Evolutionary conservation across 192 early-diverging fungal genomes (phyloP), one percentile per base, ranked within the genome.

Genomic region (Backusella mclennaniae): DNA sequence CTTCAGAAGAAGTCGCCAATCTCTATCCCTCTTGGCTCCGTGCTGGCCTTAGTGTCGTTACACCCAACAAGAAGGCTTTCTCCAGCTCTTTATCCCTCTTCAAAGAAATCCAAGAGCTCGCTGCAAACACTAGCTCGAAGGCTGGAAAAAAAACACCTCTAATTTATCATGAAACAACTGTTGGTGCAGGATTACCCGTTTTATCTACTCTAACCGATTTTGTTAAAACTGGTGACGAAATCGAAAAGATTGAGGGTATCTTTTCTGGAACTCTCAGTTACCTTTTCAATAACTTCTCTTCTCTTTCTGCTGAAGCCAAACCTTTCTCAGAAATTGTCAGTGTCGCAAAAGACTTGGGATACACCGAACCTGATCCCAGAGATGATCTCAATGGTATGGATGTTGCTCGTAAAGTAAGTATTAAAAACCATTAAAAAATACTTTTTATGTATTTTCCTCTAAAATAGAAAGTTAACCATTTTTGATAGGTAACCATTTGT

Each of bases 301-400:
- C 89, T 11, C 82, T 92, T 19, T 83, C 76, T 67, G 89, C 86
- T 14, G 77, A 84, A 67, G 80, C 87, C 38, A 86, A 86, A 41
- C 84, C 81, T 39, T 99, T 99, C 85, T 97, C 96, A 8, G 91
- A 93, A 44, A 95, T 94, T 75, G 98, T 99, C 69, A 81, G 86
- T 73, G 92, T 92, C 31, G 98, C 97, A 71, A 98, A 96, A 84
- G 91, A 92, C 33, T 88, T 92, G 44, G 98, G 98, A 4, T 99
- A 97, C 84, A 99, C 98, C 17, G 98, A 99, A 77, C 98, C 98
- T 35, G 98, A 99, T 81, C 98, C 98, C 33, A 88, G 98, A 53
- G 98, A 99, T 79, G 98, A 99, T 76, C 89, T 99, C 73, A 99
- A 99, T 77, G 98, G 97, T 35, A 92, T 99, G 94, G 98, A 99